Evolutionary conservation across 495 filamentous ascomycete species (phyloP), one percentile per base, ranked within the genome.

Genomic region (Trichocladium uniseriatum): DNA sequence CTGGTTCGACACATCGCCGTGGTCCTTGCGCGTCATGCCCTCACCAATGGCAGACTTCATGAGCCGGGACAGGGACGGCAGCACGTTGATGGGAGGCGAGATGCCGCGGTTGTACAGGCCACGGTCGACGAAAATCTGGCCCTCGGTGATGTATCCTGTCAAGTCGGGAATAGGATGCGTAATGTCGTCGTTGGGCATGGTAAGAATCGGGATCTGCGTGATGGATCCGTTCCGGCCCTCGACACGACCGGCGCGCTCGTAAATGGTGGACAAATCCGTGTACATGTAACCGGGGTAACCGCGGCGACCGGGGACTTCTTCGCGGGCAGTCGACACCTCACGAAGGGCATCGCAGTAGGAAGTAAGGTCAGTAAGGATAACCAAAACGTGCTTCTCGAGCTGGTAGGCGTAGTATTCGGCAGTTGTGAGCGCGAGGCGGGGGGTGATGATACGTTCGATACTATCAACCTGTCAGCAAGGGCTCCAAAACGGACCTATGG

Each of bases 241-340:
- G 24, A 99, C 94, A 82, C 94, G 94, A 60, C 94, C 94, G 61
- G 94, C 94, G 74, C 94, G 89, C 69, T 99, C 94, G 74, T 99
- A 99, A 60, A 99, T 92, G 58, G 94, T 99, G 41, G 94, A 95
- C 79, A 99, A 85, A 82, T 99, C 94, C 48, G 94, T 99, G 77
- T 99, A 99, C 94, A 99, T 99, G 78, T 99, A 99, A 88, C 94
- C 94, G 43, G 94, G 94, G 75, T 94, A 99, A 76, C 94, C 94
- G 79, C 94, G 89, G 69, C 94, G 91, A 77, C 94, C 94, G 49
- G 94, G 94, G 37, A 99, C 94, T 86, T 99, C 94, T 79, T 99
- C 94, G 70, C 94, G 80, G 35, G 94, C 94, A 38, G 94, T 89
- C 14, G 94, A 99, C 36, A 96, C 90, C 69, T 96, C 94, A 71